Percentiles rank a stretch among this genome's conserved stretches.
Evolutionary conservation across 306 rosid genomes (phyloP).

Genomic region (Cotoneaster glaucophyllus): DNA sequence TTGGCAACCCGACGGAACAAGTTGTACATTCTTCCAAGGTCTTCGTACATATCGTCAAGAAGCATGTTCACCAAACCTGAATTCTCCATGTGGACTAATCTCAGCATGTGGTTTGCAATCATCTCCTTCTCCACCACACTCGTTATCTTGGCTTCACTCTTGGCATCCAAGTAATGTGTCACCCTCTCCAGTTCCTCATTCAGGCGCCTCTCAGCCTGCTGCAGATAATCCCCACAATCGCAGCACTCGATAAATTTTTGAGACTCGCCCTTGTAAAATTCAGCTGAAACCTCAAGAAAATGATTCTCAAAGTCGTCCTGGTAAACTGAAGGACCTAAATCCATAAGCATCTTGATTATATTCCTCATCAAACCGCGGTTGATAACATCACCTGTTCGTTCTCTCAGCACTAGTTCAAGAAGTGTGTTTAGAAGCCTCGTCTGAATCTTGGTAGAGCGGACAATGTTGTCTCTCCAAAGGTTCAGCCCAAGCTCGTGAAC

Average conservation of each 20-base stretch:
- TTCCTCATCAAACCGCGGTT: slow-evolving; percentile 65
- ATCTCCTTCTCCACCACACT: slow-evolving; percentile 74
- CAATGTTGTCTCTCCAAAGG: slow-evolving; percentile 77
- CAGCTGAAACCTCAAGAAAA: slow-evolving; percentile 66
- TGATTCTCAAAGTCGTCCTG: slow-evolving; percentile 62
- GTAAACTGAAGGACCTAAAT: slow-evolving; percentile 68
- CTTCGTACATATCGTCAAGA: slow-evolving; percentile 67
- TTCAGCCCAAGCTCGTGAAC: slow-evolving; percentile 76
- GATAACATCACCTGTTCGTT: slow-evolving; percentile 71
- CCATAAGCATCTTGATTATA: slow-evolving; percentile 69
- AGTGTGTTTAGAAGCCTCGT: slow-evolving; percentile 50
- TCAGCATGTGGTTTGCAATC: slow-evolving; percentile 74
- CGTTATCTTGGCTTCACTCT: slow-evolving; percentile 62
- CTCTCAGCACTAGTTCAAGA: slow-evolving; percentile 54
- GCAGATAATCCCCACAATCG: slow-evolving; percentile 74
- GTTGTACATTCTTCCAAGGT: slow-evolving; percentile 71
- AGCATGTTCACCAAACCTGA: slow-evolving; percentile 82
- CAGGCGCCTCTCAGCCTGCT: slow-evolving; percentile 67
- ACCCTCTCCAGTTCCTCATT: slow-evolving; percentile 90
- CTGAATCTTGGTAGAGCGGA: slow-evolving; percentile 59
- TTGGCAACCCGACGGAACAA: slow-evolving; percentile 56
- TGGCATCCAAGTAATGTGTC: slow-evolving; percentile 75
- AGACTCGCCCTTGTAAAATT: slow-evolving; percentile 64
- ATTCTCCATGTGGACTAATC: slow-evolving; percentile 72
- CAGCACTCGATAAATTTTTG: slow-evolving; percentile 69